These are phyloP conservation scores for Lodderomyces jiufengensis DNA, from an alignment of 1,139 yeast species.

Conservation along the genomic window DNA sequence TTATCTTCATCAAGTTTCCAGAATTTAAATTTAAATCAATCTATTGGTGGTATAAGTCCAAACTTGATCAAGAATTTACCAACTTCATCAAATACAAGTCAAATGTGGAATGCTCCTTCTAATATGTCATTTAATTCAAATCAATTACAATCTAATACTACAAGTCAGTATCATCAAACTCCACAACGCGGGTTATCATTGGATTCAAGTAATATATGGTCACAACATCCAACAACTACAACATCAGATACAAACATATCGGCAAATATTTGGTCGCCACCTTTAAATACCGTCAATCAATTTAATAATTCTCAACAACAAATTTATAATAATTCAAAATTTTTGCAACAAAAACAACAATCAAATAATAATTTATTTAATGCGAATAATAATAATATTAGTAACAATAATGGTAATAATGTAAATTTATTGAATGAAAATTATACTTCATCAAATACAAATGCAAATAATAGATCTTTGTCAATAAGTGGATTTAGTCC, in stretches of 20 bases:
- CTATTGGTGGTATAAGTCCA: too few species aligned
- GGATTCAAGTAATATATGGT: constrained; percentile 10
- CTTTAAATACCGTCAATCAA: too few species aligned
- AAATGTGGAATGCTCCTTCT: constrained; percentile 3
- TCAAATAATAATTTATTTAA: not conserved
- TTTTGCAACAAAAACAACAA: too few species aligned
- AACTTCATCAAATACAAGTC: too few species aligned
- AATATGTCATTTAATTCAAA: not conserved
- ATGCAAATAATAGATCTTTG: constrained; percentile 10
- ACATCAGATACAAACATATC: not conserved
- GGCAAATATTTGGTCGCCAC: constrained; percentile 6
- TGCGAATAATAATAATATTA: constrained; percentile 2
- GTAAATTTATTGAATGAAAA: constrained; percentile 8
- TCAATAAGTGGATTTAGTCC: constrained; percentile 13
- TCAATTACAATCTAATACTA: too few species aligned
- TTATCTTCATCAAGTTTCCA: constrained; percentile 1
- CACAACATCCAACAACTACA: not conserved
- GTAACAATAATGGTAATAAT: constrained; percentile 7
- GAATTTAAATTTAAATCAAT: not conserved
- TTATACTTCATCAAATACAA: constrained; percentile 8
- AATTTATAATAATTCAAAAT: too few species aligned
- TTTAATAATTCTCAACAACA: too few species aligned
- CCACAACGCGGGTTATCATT: constrained; percentile 4
- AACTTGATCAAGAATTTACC: too few species aligned
- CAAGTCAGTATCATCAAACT: not conserved